Conservation (phyloP, 140 eudicot species). For the Stevia rebaudiana region DNA sequence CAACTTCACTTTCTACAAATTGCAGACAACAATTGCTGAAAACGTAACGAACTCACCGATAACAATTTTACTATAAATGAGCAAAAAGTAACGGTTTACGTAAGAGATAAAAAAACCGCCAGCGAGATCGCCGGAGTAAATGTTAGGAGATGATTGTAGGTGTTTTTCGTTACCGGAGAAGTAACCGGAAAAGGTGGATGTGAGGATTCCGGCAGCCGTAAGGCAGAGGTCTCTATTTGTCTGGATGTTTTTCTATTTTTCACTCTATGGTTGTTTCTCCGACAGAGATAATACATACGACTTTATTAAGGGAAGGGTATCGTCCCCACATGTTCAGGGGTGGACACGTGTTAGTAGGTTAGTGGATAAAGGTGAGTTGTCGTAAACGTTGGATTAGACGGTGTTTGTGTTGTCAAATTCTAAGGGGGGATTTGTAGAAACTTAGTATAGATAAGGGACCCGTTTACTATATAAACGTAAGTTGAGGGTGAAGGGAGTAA, state of each 20-base stretch:
- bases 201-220: constrained; percentile 33
- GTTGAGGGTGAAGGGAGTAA: too few relatives aligned
- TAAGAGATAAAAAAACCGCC: not conserved
- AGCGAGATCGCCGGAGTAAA: constrained; percentile 20
- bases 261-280: constrained; percentile 23
- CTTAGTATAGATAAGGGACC: too few relatives aligned
- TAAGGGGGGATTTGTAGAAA: too few relatives aligned
- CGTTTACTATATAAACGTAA: too few relatives aligned
- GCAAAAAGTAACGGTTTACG: constrained; percentile 1
- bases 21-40: not conserved
- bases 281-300: constrained; percentile 24
- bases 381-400: constrained; percentile 18
- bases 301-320: constrained; percentile 29
- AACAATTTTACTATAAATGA: not conserved
- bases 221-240: constrained; percentile 5
- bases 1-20: not conserved
- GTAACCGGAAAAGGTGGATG: constrained; percentile 14
- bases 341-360: constrained; percentile 15
- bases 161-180: constrained; percentile 19
- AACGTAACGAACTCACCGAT: too few relatives aligned
- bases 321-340: constrained; percentile 16
- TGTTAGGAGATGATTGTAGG: constrained; percentile 9
- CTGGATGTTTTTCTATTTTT: constrained; percentile 17
- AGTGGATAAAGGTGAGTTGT: constrained; percentile 29
- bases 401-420: not conserved